A percentile compares a stretch with the other conserved stretches of the same genome.
These are phyloP conservation scores for Wickerhamiella infanticola DNA, from an alignment of 1,139 yeast genomes.

Conservation along the genomic window DNA sequence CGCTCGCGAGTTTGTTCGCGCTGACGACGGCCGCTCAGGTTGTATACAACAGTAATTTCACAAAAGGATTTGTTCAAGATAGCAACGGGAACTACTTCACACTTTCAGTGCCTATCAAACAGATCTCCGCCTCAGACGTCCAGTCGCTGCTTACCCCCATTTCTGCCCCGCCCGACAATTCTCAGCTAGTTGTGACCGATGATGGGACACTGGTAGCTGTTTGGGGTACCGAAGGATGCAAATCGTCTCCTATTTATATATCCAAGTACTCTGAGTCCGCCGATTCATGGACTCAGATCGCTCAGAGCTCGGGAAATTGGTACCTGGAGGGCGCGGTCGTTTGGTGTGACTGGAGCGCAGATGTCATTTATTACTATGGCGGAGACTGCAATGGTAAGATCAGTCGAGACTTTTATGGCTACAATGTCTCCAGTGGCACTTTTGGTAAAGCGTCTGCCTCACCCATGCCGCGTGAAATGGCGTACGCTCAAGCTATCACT, in stretches of 20 bases:
- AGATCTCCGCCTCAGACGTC: slow-evolving; percentile 3
- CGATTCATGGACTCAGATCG: slow-evolving; percentile 10
- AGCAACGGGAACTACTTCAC: slow-evolving; percentile 10
- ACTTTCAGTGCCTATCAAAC: slow-evolving; percentile 5
- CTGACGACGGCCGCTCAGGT: slow-evolving; percentile 9
- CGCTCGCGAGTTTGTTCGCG: background rate
- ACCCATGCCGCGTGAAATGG: slow-evolving; percentile 37
- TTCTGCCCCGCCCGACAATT: slow-evolving; percentile 11
- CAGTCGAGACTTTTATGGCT: slow-evolving; percentile 28
- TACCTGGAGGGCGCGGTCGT: slow-evolving; percentile 8
- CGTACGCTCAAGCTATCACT: slow-evolving; percentile 26
- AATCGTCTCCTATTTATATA: slow-evolving; percentile 10
- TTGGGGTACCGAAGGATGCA: slow-evolving; percentile 11
- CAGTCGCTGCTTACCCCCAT: slow-evolving; percentile 4
- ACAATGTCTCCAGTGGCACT: slow-evolving; percentile 21
- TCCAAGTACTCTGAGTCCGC: slow-evolving; percentile 7
- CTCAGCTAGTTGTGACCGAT: slow-evolving; percentile 11
- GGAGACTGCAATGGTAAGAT: slow-evolving; percentile 17
- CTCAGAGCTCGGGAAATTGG: slow-evolving; percentile 10
- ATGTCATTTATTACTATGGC: slow-evolving; percentile 13
- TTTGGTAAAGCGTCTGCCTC: slow-evolving; percentile 25
- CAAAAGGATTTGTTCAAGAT: slow-evolving; percentile 10
- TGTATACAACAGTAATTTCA: slow-evolving; percentile 11
- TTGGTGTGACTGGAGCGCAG: slow-evolving; percentile 11
- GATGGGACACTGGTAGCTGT: slow-evolving; percentile 12